Evolutionary conservation across 179 eudicot species (phyloP).

Genomic region (Nepenthes alata): DNA sequence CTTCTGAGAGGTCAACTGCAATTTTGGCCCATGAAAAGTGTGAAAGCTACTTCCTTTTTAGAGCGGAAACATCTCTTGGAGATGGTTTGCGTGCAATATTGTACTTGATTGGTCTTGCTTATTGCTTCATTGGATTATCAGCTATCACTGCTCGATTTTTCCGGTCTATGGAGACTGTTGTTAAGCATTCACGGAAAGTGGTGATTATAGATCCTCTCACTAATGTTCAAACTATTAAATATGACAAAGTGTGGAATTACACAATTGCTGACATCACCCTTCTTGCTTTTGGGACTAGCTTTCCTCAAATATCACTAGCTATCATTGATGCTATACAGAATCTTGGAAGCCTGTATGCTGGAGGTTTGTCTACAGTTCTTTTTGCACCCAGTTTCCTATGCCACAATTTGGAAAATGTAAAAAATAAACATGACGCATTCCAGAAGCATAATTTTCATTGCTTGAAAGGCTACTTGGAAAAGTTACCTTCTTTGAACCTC

Average conservation of each 20-base stretch:
- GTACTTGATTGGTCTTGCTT: constrained; percentile 51
- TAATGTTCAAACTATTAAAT: constrained; percentile 27
- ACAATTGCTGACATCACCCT: constrained; percentile 77
- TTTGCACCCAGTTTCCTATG: background rate
- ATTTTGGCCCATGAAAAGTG: constrained; percentile 26
- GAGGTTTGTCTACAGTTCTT: constrained; percentile 47
- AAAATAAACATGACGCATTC: no score
- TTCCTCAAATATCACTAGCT: constrained; percentile 85
- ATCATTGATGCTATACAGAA: constrained; percentile 76
- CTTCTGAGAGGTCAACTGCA: background rate
- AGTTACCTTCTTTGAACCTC: no score
- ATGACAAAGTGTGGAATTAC: constrained; percentile 81
- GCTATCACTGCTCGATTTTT: constrained; percentile 82
- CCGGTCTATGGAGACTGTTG: constrained; percentile 80
- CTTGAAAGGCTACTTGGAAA: no score
- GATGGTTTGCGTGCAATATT: constrained; percentile 39
- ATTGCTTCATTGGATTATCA: constrained; percentile 78
- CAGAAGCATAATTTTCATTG: no score
- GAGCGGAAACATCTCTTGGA: constrained; percentile 39
- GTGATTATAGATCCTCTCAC: constrained; percentile 56
- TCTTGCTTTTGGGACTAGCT: constrained; percentile 88
- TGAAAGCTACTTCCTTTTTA: constrained; percentile 34
- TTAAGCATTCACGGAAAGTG: constrained; percentile 60
- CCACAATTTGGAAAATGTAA: no score
- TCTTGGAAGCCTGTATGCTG: constrained; percentile 67